Conservation (phyloP, 2,329 filamentous ascomycete genomes). For the Paracoccidioides brasiliensis region DNA sequence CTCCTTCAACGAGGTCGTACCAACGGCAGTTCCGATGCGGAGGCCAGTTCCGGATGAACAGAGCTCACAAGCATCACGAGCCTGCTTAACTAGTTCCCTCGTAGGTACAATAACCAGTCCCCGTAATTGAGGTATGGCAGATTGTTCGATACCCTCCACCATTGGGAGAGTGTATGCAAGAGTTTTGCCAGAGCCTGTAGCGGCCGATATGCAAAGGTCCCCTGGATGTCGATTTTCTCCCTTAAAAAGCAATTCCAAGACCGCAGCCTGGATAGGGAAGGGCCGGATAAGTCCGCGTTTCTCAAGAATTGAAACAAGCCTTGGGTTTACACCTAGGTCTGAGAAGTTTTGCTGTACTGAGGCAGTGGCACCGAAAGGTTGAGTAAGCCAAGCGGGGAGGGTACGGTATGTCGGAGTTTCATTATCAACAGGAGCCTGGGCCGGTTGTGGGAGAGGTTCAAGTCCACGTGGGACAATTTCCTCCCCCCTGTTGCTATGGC, state of each 20-base stretch:
- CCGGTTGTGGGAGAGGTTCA: conserved; percentile 69
- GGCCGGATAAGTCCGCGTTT: conserved; percentile 58
- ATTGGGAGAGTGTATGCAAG: conserved; percentile 82
- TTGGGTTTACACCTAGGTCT: conserved; percentile 49
- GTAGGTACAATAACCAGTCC: conserved; percentile 83
- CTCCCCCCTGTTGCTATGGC: background rate
- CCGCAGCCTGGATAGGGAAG: conserved; percentile 65
- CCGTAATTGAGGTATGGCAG: conserved; percentile 52
- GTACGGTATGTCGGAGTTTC: conserved; percentile 59
- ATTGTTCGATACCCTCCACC: conserved; percentile 58
- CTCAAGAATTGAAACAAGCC: conserved; percentile 49
- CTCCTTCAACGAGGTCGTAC: conserved; percentile 58
- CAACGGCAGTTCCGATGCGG: conserved; percentile 69
- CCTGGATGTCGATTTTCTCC: conserved; percentile 49
- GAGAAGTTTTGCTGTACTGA: conserved; percentile 49
- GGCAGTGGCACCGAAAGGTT: conserved; percentile 56
- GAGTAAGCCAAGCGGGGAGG: conserved; percentile 66
- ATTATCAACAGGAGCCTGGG: conserved; percentile 37
- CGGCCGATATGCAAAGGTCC: conserved; percentile 80
- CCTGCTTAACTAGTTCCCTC: conserved; percentile 78
- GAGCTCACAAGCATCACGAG: conserved; percentile 61
- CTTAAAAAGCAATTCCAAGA: conserved; percentile 67
- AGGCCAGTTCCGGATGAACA: conserved; percentile 60
- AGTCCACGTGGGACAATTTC: conserved; percentile 51
- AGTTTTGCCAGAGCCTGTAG: conserved; percentile 93